Base-by-base conservation (phyloP, 192 early-diverging fungal genomes). In the Radiomyces spectabilis region DNA sequence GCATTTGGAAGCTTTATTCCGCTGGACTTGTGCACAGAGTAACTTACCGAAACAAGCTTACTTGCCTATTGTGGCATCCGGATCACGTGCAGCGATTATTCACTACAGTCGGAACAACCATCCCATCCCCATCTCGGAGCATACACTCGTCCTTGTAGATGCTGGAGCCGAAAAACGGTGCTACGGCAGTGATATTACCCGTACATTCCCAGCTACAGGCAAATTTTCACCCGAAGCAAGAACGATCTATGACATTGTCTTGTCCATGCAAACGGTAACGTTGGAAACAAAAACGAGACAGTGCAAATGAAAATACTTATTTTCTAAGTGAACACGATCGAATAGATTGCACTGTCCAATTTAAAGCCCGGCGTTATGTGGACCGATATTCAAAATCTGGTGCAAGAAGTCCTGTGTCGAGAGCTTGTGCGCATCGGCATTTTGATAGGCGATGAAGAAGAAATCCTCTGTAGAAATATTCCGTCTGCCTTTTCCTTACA, bases 121-220 rank as follows among this genome's bases (percentile, higher is more conserved):
- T 37, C 62, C 65, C 43, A 26, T 84, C 41, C 59, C 66, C 16
- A 51, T 44, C 29, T 40, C 50, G 57, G 41, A 63, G 49, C 52
- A 67, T 68, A 53, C 77, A 37, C 65, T 89, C 51, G 75, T 94
- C 12, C 63, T 97, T 45, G 82, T 94, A 15, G 94, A 97, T 60
- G 92, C 92, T 19, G 90, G 92, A 22, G 87, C 85, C 47, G 88
- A 93, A 53, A 67, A 59, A 39, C 55, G 77, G n/a, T 81, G 80
- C 67, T 97, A 97, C 58, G 92, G 89, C 27, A 85, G 82, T 25
- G 94, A 97, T 45, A 93, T 97, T 57, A 97, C 94, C 6, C 78
- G 92, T 24, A 86, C 84, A 5, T 97, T 81, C 74, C 94, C 94
- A 4, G 75, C 87, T 27, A 83, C 83, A 35, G 84, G 87, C 10